Evolutionary conservation across 2,329 filamentous ascomycete species (phyloP).

Genomic region (Cylindrodendrum hubeiense): DNA sequence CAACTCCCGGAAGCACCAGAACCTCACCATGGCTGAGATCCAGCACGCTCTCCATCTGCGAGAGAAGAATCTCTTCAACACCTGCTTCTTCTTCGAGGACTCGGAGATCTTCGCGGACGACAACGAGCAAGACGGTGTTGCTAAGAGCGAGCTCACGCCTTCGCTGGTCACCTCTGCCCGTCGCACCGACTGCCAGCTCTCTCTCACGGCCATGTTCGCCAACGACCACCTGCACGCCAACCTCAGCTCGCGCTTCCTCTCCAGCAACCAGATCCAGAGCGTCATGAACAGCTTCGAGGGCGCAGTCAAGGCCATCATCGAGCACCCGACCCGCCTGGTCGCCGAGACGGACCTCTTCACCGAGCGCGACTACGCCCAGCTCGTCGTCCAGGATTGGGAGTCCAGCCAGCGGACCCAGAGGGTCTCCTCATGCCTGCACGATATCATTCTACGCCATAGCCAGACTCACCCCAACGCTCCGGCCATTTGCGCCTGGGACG

Average conservation of each 20-base stretch:
- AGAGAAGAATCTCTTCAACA: slow-evolving; percentile 62
- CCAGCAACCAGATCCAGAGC: slow-evolving; percentile 58
- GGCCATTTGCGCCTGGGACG: slow-evolving; percentile 60
- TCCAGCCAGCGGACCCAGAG: slow-evolving; percentile 53
- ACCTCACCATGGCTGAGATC: slow-evolving; percentile 59
- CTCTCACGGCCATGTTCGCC: slow-evolving; percentile 58
- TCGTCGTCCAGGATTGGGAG: slow-evolving; percentile 65
- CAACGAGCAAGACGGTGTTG: neutral
- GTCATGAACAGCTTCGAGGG: slow-evolving; percentile 66
- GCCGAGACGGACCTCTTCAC: slow-evolving; percentile 66
- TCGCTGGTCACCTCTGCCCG: slow-evolving; percentile 43
- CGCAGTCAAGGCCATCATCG: slow-evolving; percentile 61
- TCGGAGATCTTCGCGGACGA: slow-evolving; percentile 40
- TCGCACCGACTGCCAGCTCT: slow-evolving; percentile 61
- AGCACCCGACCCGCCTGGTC: slow-evolving; percentile 55
- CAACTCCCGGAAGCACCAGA: slow-evolving; percentile 52
- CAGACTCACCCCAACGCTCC: slow-evolving; percentile 52
- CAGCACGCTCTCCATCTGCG: slow-evolving; percentile 59
- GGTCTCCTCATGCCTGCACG: slow-evolving; percentile 58
- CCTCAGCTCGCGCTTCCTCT: slow-evolving; percentile 58
- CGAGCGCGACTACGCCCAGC: slow-evolving; percentile 66
- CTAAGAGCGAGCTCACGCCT: neutral
- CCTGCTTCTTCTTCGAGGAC: slow-evolving; percentile 62
- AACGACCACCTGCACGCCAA: slow-evolving; percentile 57
- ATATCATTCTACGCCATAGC: slow-evolving; percentile 58